These are phyloP conservation scores for Penicillium verhagenii DNA, from an alignment of 495 filamentous ascomycete genomes.

Conservation along the genomic window DNA sequence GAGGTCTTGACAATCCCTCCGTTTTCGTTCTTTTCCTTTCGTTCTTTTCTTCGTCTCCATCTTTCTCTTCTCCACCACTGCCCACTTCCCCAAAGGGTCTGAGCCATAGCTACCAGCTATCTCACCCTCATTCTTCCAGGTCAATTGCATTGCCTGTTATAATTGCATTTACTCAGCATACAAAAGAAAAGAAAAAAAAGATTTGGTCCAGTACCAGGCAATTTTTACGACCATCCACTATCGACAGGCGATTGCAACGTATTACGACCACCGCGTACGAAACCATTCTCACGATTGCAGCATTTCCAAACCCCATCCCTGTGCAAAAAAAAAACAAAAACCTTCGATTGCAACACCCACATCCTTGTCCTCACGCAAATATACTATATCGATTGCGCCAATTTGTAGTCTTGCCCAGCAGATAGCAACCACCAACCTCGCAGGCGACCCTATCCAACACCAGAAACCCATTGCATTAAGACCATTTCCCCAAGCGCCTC, in stretches of 20 bases:
- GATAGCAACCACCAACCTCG: conserved; percentile 16
- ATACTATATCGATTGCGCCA: neutral
- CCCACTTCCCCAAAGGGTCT: conserved; percentile 3
- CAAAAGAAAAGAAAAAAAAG: conserved; percentile 13
- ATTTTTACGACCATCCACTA: neutral
- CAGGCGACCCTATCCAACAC: neutral
- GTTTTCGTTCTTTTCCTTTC: neutral
- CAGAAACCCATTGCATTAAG: neutral
- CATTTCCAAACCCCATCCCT: conserved; percentile 3
- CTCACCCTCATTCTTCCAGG: neutral
- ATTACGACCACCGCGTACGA: neutral
- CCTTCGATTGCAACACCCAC: conserved; percentile 20
- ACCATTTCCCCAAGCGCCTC: conserved; percentile 27
- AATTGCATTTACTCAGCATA: neutral
- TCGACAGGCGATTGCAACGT: conserved; percentile 3
- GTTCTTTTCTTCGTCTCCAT: neutral
- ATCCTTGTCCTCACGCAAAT: conserved; percentile 12
- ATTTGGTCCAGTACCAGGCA: conserved; percentile 19
- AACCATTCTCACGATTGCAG: conserved; percentile 3
- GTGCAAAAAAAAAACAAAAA: neutral
- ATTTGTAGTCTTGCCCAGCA: neutral
- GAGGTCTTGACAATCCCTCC: conserved; percentile 9
- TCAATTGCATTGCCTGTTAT: neutral
- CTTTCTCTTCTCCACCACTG: neutral
- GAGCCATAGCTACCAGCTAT: conserved; percentile 21